These are phyloP conservation scores for Colletotrichum tamarilloi DNA, from an alignment of 2,329 filamentous ascomycete species.

Conservation along the genomic window DNA sequence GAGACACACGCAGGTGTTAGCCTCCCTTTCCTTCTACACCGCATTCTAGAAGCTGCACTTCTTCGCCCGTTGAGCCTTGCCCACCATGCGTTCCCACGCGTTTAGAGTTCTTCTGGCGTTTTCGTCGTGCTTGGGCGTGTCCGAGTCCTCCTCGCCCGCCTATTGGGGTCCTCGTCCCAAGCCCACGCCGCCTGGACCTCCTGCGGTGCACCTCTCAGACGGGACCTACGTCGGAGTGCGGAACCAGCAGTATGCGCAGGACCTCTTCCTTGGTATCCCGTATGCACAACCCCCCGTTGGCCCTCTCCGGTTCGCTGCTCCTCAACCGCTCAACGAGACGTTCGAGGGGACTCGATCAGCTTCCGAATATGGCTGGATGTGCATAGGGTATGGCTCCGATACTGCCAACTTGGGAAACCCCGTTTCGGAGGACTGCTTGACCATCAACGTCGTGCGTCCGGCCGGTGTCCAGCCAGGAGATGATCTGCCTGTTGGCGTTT, in stretches of 20 bases:
- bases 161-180: neutral
- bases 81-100: constrained; percentile 18
- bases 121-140: constrained; percentile 13
- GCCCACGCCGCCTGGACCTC: constrained; percentile 14
- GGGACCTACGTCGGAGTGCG: constrained; percentile 54
- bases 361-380: constrained; percentile 57
- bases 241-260: constrained; percentile 56
- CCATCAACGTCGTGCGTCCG: constrained; percentile 61
- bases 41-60: constrained; percentile 7
- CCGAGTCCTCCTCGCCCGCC: constrained; percentile 7
- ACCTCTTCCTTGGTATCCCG: constrained; percentile 72
- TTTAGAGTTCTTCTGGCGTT: constrained; percentile 30
- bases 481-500: constrained; percentile 67
- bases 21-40: neutral
- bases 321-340: constrained; percentile 59
- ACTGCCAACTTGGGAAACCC: constrained; percentile 48
- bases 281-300: constrained; percentile 71
- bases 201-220: constrained; percentile 27
- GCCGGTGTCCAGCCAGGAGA: constrained; percentile 50
- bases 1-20: constrained; percentile 16
- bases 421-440: constrained; percentile 63
- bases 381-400: constrained; percentile 61
- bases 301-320: constrained; percentile 68
- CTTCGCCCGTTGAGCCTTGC: constrained; percentile 17
- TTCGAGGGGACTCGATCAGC: constrained; percentile 58